These are phyloP conservation scores for Epicoccum nigrum DNA, from an alignment of 2,329 filamentous ascomycete species.

Conservation along the genomic window DNA sequence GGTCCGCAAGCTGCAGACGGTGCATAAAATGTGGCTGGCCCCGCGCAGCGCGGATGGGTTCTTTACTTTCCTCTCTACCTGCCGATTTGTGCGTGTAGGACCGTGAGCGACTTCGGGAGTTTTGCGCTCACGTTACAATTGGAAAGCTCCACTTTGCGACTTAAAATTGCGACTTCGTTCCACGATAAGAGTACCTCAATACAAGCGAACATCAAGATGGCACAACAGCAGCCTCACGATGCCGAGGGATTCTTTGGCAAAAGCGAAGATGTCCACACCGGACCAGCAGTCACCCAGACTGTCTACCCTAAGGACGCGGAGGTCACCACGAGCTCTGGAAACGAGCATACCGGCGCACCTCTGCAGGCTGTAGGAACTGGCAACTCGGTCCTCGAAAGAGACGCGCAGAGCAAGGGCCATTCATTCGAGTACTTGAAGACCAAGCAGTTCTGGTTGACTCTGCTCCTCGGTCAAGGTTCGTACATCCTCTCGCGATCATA, in stretches of 20 bases:
- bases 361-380: slow-evolving; percentile 15
- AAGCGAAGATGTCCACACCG: slow-evolving; percentile 10
- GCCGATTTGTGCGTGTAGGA: slow-evolving; percentile 14
- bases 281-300: slow-evolving; percentile 24
- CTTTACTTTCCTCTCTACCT: slow-evolving; percentile 8
- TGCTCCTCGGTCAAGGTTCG: slow-evolving; percentile 69
- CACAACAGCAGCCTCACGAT: slow-evolving; percentile 25
- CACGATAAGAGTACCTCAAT: neutral
- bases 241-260: slow-evolving; percentile 20
- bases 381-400: slow-evolving; percentile 32
- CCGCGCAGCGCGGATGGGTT: slow-evolving; percentile 13
- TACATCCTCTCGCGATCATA: neutral
- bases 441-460: slow-evolving; percentile 84
- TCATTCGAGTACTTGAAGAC: slow-evolving; percentile 77
- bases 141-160: slow-evolving; percentile 43
- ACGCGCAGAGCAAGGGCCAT: slow-evolving; percentile 52
- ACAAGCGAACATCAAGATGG: slow-evolving; percentile 11
- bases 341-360: slow-evolving; percentile 26
- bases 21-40: slow-evolving; percentile 33
- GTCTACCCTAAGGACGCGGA: slow-evolving; percentile 32
- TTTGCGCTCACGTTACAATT: slow-evolving; percentile 47
- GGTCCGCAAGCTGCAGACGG: slow-evolving; percentile 4
- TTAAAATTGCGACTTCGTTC: neutral
- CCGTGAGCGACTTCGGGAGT: slow-evolving; percentile 52
- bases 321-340: slow-evolving; percentile 34